These are phyloP conservation scores for Begonia fuchsioides DNA, from an alignment of 306 rosid species.

Conservation along the genomic window DNA sequence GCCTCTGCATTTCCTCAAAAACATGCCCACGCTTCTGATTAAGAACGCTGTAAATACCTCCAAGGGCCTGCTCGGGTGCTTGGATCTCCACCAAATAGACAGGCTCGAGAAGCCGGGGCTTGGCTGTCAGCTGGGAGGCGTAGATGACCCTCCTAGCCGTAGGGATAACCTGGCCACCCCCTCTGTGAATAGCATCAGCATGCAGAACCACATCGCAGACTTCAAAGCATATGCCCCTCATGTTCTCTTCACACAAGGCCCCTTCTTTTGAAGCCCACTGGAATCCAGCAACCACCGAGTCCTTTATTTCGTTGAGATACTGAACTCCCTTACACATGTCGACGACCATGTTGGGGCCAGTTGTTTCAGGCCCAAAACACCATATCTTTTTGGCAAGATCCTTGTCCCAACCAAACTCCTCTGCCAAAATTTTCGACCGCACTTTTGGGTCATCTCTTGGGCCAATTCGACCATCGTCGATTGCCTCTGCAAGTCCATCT, in stretches of 20 bases:
- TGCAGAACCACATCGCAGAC: slow-evolving; percentile 61
- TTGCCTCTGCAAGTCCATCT: no score
- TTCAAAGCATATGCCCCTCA: no score
- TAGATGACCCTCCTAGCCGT: slow-evolving; percentile 49
- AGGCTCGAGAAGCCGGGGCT: slow-evolving; percentile 53
- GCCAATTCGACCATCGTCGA: no score
- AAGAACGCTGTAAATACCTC: slow-evolving; percentile 51
- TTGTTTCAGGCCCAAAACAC: slow-evolving; percentile 62
- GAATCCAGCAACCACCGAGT: slow-evolving; percentile 49
- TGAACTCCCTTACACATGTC: slow-evolving; percentile 62
- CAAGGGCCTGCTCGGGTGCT: slow-evolving; percentile 47
- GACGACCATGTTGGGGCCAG: slow-evolving; percentile 52
- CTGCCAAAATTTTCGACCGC: slow-evolving; percentile 32
- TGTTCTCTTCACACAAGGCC: no score
- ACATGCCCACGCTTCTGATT: slow-evolving; percentile 57
- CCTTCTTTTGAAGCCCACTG: no score
- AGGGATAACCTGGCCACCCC: slow-evolving; percentile 54
- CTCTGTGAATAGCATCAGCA: slow-evolving; percentile 53
- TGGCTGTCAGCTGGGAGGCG: slow-evolving; percentile 43
- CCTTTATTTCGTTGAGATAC: slow-evolving; percentile 52
- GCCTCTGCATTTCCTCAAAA: slow-evolving; percentile 52
- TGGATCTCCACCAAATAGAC: slow-evolving; percentile 44
- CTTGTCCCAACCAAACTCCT: slow-evolving; percentile 53
- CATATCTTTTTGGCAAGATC: slow-evolving; percentile 57
- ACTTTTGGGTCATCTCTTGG: no score